Evolutionary conservation across 768 basidiomycete genomes (phyloP), one percentile per base, ranked within the genome.

Genomic region (Hygrophorus russula): DNA sequence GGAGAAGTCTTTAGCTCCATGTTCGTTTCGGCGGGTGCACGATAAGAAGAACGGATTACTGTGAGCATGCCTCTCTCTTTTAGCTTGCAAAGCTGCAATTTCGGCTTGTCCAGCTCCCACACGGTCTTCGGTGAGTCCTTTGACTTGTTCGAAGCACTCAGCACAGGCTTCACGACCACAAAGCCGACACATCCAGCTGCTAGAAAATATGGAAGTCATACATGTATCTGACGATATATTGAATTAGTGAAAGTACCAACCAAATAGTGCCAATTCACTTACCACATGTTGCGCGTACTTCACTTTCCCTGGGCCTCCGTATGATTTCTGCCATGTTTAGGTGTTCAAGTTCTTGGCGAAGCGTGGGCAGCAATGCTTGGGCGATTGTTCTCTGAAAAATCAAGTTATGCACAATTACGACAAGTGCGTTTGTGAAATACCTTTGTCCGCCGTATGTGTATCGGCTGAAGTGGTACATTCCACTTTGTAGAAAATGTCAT

Each of bases 81-180:
- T 64, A 11, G 60, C 67, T 45, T 73, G 71, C 7, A 75, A 60
- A 24, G 69, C 70, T 4, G 68, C 64, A 5, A 71, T 60, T 50
- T 78, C 73, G 4, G 64, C 61, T 30, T 68, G 66, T 7, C 65
- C 62, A 3, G 73, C 71, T 27, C 65, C 69, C 2, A 67, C 60
- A 20, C 65, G 68, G 47, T 73, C 74, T 46, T 66, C 62, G 7
- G 81, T 86, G 29, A 84, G 63, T 11, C 79, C 76, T 44, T 65
- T 62, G 41, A 93, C 76, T 50, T 76, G 80, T 19, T 71, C 67
- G 53, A 76, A 86, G 56, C 93, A 96, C 47, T 88, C 84, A 1
- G 79, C 69, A 56, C 93, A 97, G 7, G 85, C 78, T 61, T 96
- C 93, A 8, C 88, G 78, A 4, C 89, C 93, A 58, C 93, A 97